Evolutionary conservation across 2,329 filamentous ascomycete genomes (phyloP).

Genomic region (Pestalotiopsis sp.): DNA sequence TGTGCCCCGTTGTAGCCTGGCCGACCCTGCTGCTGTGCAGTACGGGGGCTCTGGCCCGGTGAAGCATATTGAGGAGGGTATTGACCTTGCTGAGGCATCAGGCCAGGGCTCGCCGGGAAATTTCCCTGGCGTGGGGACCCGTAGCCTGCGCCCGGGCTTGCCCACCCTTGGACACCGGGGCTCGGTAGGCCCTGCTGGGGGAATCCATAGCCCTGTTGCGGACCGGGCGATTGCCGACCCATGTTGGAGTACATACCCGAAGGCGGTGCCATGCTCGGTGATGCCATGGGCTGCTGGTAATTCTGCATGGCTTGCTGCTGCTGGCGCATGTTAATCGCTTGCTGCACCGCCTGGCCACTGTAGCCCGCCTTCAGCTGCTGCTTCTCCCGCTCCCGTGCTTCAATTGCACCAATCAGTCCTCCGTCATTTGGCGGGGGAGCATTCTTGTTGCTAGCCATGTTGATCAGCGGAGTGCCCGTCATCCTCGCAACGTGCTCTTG

Average conservation of each 20-base stretch:
- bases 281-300: conserved; percentile 28
- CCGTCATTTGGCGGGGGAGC: conserved; percentile 47
- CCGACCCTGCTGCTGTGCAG: conserved; percentile 16
- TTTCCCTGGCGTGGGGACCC: conserved; percentile 27
- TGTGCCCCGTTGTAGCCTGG: conserved; percentile 18
- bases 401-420: conserved; percentile 77
- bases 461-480: conserved; percentile 76
- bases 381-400: conserved; percentile 76
- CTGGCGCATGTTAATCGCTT: conserved; percentile 70
- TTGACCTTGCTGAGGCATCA: conserved; percentile 23
- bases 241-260: conserved; percentile 34
- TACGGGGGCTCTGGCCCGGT: conserved; percentile 23
- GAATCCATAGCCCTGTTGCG: conserved; percentile 26
- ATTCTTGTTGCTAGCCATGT: conserved; percentile 58
- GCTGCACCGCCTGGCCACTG: conserved; percentile 69
- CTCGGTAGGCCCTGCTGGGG: conserved; percentile 22
- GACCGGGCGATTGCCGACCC: conserved; percentile 25
- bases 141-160: conserved; percentile 23
- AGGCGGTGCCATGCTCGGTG: conserved; percentile 25
- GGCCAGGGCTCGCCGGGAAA: conserved; percentile 23
- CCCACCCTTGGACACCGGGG: conserved; percentile 31
- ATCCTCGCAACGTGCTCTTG: conserved; percentile 85
- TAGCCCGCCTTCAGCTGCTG: conserved; percentile 68
- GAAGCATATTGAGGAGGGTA: conserved; percentile 20
- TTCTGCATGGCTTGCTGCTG: conserved; percentile 46